Percentiles rank a stretch among this genome's conserved stretches.
These are phyloP conservation scores for Pestalotiopsis sp. DNA, from an alignment of 2,329 filamentous ascomycete genomes.

Conservation along the genomic window DNA sequence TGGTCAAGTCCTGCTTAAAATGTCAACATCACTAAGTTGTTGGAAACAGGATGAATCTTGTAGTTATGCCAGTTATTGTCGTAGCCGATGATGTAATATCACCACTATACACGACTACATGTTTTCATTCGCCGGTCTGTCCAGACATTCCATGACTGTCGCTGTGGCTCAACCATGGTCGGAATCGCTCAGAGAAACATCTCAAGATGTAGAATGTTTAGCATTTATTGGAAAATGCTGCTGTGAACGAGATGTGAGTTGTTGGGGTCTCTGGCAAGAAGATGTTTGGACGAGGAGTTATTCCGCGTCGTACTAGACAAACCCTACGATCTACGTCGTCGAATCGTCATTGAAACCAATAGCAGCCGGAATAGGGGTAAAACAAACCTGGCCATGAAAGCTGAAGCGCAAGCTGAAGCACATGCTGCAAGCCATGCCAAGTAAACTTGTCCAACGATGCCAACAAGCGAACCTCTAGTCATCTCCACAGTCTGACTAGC, in stretches of 20 bases:
- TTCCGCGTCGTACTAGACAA: not conserved
- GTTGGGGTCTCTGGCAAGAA: not conserved
- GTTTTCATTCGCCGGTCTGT: not conserved
- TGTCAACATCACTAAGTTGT: not conserved
- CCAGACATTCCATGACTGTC: not conserved
- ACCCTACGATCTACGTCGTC: not conserved
- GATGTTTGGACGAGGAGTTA: not conserved
- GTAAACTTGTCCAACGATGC: constrained; percentile 7
- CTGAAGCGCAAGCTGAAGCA: constrained; percentile 3
- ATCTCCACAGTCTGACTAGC: constrained; percentile 7
- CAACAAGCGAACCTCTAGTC: not conserved
- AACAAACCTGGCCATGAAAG: not conserved
- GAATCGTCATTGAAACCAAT: not conserved
- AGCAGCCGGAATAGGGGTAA: not conserved
- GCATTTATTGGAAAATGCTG: not conserved
- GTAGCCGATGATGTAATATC: not conserved
- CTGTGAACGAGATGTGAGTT: not conserved
- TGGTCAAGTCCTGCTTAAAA: not conserved
- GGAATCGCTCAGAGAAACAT: not conserved
- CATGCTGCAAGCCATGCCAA: constrained; percentile 6
- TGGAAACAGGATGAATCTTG: not conserved
- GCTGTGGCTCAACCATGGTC: not conserved
- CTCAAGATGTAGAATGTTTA: not conserved
- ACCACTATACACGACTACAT: not conserved
- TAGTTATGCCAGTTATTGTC: not conserved